Conservation (phyloP, 768 basidiomycete genomes). For the Xerocomellus dryophilus region DNA sequence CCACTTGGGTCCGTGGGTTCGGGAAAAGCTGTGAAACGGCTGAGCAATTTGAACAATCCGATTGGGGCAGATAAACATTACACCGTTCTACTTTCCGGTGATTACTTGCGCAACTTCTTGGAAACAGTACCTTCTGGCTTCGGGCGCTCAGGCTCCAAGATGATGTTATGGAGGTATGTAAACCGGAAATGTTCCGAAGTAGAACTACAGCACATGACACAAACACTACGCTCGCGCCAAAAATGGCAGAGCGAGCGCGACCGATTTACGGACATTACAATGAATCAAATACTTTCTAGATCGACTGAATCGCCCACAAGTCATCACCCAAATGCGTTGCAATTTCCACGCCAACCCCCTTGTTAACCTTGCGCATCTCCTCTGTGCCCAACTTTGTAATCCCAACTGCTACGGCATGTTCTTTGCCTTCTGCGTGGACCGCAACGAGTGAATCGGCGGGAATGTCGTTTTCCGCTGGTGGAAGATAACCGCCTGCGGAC, state of each 20-base stretch:
- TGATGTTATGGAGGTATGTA: neutral
- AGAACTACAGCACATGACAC: neutral
- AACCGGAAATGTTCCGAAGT: slow-evolving; percentile 18
- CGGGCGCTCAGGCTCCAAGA: neutral
- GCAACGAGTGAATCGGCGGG: slow-evolving; percentile 79
- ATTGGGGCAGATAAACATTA: neutral
- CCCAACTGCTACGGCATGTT: slow-evolving; percentile 85
- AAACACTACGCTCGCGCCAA: neutral
- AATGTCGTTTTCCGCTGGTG: slow-evolving; percentile 64
- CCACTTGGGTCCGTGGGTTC: neutral
- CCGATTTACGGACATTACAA: neutral
- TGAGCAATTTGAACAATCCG: neutral
- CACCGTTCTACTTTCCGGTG: neutral
- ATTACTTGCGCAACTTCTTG: too few species aligned
- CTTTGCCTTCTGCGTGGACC: slow-evolving; percentile 94
- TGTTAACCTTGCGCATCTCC: slow-evolving; percentile 87
- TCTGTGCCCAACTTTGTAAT: slow-evolving; percentile 79
- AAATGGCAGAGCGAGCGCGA: neutral
- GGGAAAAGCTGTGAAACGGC: neutral
- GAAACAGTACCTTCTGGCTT: too few species aligned
- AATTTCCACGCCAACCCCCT: slow-evolving; percentile 86
- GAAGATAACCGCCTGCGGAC: slow-evolving; percentile 85
- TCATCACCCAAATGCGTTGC: slow-evolving; percentile 87
- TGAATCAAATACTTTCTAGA: slow-evolving; percentile 39
- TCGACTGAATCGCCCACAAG: slow-evolving; percentile 66